Evolutionary conservation across 768 basidiomycete species (phyloP), one percentile per base, ranked within the genome.

Genomic region (Lentinula sp.): DNA sequence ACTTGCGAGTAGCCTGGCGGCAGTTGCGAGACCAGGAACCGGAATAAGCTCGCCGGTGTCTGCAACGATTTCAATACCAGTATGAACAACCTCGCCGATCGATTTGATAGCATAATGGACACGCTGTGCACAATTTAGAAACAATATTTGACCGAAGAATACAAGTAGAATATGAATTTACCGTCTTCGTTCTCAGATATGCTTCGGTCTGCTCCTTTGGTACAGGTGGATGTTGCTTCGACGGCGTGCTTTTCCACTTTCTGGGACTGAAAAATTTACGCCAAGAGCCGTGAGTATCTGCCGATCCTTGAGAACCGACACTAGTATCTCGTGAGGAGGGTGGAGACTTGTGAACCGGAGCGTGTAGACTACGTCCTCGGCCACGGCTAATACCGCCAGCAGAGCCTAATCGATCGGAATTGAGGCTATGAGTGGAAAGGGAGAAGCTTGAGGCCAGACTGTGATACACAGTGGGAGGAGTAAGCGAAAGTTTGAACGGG

Each of bases 151-250:
- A 51, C 5, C 3, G 28, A 28, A 28, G 28, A 28, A 13, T 9
- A 34, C 7, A 21, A 28, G 34, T 3, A 37, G 49, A 50, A 7
- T 18, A 28, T 16, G 28, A 18, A 49, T n/a, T 28, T 51, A 59
- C 59, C 5, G 35, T 51, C 31, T 51, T 51, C n/a, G 59, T 59
- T 13, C 39, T 37, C 34, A 49, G 21, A 59, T 50, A 59, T 13
- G 59, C 46, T n/a, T 59, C 59, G 13, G 59, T 50, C n/a, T 59
- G 59, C 48, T 59, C 59, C 34, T 31, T 39, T 6, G 59, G 59
- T 6, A 59, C 48, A n/a, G 57, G 46, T 15, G 34, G 11, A 34
- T 58, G 42, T 58, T 37, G 21, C 45, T 51, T 59, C 34, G 31
- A 37, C n/a, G 59, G 48, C 6, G 48, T 37, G 6, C 21, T 21